Evolutionary conservation across 2,329 filamentous ascomycete species (phyloP).

Genomic region (Phialophora tarda): DNA sequence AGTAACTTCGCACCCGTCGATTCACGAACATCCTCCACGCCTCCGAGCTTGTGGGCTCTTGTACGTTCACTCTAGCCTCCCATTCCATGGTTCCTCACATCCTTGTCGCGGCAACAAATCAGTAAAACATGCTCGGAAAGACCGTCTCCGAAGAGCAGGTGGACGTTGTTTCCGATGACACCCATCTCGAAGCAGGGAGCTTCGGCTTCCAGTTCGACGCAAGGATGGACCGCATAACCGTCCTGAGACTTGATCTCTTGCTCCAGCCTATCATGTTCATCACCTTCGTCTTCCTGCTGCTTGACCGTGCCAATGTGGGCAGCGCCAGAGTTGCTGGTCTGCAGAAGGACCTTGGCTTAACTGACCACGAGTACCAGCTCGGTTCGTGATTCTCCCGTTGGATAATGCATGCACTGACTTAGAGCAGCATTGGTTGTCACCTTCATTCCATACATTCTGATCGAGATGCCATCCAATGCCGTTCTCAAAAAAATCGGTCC

Average conservation of each 20-base stretch:
- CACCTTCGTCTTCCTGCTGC: conserved; percentile 40
- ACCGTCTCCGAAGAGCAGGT: neutral
- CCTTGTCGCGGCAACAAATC: neutral
- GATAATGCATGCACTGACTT: neutral
- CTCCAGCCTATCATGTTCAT: conserved; percentile 13
- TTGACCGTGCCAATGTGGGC: conserved; percentile 45
- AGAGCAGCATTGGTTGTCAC: conserved; percentile 63
- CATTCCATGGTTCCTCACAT: neutral
- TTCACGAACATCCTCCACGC: too few relatives aligned
- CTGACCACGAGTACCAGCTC: conserved; percentile 22
- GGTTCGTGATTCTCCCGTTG: neutral
- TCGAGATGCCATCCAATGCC: conserved; percentile 65
- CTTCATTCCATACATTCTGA: conserved; percentile 48
- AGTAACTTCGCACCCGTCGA: too few relatives aligned
- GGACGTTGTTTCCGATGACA: neutral
- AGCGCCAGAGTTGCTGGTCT: conserved; percentile 44
- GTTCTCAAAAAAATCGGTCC: conserved; percentile 60
- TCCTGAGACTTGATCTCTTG: conserved; percentile 12
- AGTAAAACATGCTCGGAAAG: neutral
- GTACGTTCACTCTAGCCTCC: too few relatives aligned
- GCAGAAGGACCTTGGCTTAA: conserved; percentile 39
- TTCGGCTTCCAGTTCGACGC: neutral
- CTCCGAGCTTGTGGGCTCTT: too few relatives aligned
- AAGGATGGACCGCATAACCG: neutral
- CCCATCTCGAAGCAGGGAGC: neutral